Evolutionary conservation across 495 filamentous ascomycete species (phyloP), one percentile per base, ranked within the genome.

Genomic region (Astrocystis sublimbata): DNA sequence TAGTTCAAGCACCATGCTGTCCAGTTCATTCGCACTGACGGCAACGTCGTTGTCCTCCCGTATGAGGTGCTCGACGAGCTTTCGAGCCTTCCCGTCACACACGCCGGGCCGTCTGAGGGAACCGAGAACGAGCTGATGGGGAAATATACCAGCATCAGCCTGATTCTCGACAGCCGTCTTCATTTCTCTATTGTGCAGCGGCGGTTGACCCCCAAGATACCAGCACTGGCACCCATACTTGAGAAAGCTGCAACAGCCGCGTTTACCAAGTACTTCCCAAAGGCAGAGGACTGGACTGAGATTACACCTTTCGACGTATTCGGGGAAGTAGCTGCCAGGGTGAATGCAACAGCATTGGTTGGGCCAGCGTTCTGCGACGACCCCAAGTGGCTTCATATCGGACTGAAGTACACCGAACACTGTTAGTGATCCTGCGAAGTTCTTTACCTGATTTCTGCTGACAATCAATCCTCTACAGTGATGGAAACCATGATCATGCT

Each of bases 181-280:
- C 64, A 66, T 23, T 54, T 59, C 17, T 49, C 64, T 7, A 50
- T 60, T 24, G 31, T 66, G 3, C 64, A 66, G 40, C 53, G 64
- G 9, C 52, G 38, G 40, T 24, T 66, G 5, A 66, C 64, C n/a
- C 64, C 59, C 10, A 31, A 33, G n/a, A 30, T 66, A 7, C 17
- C 43, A 2, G 24, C 40, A 23, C n/a, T 66, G 4, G 28, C 33
- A 4, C 64, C 64, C 5, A 17, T 49, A 6, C 19, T 66, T 3
- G 59, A 66, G 40, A 45, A 43, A 4, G 42, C 8, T 9, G 30
- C 36, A 4, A 42, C 33, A 9, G 15, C 28, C 2, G 59, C 64
- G 6, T 54, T 36, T 30, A 4, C 38, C 4, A 26, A 62, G 26
- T 49, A 23, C 41, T 51, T 62, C 13, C 46, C 59, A 4, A n/a